These are phyloP conservation scores for Torulaspora globosa DNA, from an alignment of 1,139 yeast species.

Conservation along the genomic window DNA sequence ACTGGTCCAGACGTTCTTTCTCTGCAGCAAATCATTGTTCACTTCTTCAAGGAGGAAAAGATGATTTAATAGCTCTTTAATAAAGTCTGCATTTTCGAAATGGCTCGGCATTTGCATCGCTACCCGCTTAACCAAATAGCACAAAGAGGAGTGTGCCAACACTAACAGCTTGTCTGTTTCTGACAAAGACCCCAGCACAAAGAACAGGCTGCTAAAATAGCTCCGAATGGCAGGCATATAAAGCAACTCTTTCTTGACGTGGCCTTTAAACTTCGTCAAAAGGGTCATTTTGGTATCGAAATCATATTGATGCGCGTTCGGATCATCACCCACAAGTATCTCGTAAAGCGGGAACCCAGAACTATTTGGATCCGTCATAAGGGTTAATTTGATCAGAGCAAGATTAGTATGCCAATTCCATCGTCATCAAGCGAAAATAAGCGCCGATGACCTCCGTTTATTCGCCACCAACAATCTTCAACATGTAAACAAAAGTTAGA, in stretches of 20 bases:
- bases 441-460: constrained; percentile 2
- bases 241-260: constrained; percentile 63
- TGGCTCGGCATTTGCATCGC: constrained; percentile 65
- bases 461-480: constrained; percentile 4
- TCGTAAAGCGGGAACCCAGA: constrained; percentile 14
- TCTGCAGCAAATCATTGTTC: constrained; percentile 11
- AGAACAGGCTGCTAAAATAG: constrained; percentile 51
- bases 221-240: constrained; percentile 49
- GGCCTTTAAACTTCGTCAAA: constrained; percentile 56
- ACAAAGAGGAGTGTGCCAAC: constrained; percentile 60
- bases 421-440: not conserved
- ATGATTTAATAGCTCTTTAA: constrained; percentile 17
- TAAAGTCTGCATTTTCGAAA: constrained; percentile 39
- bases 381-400: not conserved
- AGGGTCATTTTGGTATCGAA: constrained; percentile 40
- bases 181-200: constrained; percentile 40
- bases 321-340: constrained; percentile 12
- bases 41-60: constrained; percentile 30
- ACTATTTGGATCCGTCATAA: constrained; percentile 11
- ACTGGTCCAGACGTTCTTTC: constrained; percentile 32
- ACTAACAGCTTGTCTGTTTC: constrained; percentile 39
- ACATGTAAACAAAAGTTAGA: constrained; percentile 4
- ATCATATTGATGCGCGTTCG: not conserved
- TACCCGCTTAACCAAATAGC: constrained; percentile 72
- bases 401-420: not conserved